phyloP scores from a whole-genome alignment of 164 flowering plant species.

The Stephania japonica region DNA sequence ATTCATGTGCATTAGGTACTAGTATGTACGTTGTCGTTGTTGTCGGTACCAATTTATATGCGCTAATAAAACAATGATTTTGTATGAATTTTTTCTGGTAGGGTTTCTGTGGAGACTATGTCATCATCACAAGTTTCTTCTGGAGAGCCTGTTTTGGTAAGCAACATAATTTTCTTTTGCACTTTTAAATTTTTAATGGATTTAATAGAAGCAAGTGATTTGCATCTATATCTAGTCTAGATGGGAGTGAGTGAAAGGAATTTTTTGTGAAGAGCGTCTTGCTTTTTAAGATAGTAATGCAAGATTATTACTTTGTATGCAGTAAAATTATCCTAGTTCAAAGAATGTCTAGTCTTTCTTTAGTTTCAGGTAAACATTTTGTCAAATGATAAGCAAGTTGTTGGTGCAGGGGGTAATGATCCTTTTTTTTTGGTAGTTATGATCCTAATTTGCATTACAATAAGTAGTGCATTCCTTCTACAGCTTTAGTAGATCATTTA shows the following conservation, averaged over 20 bases:
- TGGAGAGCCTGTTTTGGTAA: conserved; percentile 15
- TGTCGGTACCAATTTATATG: neutral
- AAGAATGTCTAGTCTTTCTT: no score
- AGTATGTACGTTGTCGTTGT: no score
- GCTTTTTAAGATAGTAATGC: neutral
- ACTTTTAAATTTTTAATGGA: neutral
- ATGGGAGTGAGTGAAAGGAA: neutral
- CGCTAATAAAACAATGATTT: neutral
- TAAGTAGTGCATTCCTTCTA: neutral
- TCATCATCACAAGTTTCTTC: conserved; percentile 11
- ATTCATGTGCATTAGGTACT: neutral
- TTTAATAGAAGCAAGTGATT: neutral
- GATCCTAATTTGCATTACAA: neutral
- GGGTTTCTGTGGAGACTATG: conserved; percentile 20
- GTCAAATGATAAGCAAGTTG: neutral
- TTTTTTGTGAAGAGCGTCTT: neutral
- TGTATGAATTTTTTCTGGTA: conserved; percentile 8
- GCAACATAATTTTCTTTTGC: neutral
- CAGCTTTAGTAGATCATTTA: neutral
- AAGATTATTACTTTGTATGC: neutral
- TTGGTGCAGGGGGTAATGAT: no score
- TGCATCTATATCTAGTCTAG: neutral
- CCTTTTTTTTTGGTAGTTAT: no score
- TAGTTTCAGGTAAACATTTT: neutral
- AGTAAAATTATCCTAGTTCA: no score